Percentiles rank a stretch among this genome's conserved stretches.
phyloP scores from a whole-genome alignment of 2,329 filamentous ascomycete species.

The Magnaporthiopsis incrustans region DNA sequence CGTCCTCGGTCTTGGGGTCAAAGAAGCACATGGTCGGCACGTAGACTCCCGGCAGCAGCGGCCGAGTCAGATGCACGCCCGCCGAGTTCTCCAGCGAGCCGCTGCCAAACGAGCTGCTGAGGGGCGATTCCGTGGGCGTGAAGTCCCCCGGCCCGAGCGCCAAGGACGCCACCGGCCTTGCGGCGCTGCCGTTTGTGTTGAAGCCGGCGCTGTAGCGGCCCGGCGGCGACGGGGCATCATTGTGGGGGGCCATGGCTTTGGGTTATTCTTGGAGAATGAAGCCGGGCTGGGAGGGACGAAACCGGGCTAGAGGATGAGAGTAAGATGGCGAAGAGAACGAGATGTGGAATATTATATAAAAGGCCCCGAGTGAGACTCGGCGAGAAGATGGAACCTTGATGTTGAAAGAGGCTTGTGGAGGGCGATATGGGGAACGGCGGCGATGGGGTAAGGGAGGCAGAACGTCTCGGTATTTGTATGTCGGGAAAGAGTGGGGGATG shows the following conservation, averaged over 20 bases:
- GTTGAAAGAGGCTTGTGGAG: background rate
- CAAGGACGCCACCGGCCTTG: slow-evolving; percentile 24
- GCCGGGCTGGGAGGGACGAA: background rate
- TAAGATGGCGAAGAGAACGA: background rate
- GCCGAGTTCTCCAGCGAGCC: slow-evolving; percentile 22
- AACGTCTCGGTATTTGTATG: background rate
- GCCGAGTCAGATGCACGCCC: slow-evolving; percentile 25
- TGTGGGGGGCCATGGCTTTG: slow-evolving; percentile 35
- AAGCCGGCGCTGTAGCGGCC: slow-evolving; percentile 36
- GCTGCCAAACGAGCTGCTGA: slow-evolving; percentile 35
- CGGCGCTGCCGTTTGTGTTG: slow-evolving; percentile 21
- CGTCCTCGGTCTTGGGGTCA: slow-evolving; percentile 53
- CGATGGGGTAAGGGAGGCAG: background rate
- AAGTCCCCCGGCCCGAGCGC: slow-evolving; percentile 21
- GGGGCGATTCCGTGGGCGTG: slow-evolving; percentile 23
- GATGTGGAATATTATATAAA: background rate
- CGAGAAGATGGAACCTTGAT: background rate
- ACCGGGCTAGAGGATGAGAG: background rate
- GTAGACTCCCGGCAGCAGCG: slow-evolving; percentile 49
- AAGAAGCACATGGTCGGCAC: slow-evolving; percentile 72
- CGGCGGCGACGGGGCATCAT: slow-evolving; percentile 36
- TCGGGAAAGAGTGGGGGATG: background rate
- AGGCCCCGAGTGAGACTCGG: background rate
- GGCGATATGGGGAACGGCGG: background rate
- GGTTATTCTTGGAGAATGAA: background rate